Evolutionary conservation across 1,139 yeast genomes (phyloP).

Genomic region (Pichia sp.): DNA sequence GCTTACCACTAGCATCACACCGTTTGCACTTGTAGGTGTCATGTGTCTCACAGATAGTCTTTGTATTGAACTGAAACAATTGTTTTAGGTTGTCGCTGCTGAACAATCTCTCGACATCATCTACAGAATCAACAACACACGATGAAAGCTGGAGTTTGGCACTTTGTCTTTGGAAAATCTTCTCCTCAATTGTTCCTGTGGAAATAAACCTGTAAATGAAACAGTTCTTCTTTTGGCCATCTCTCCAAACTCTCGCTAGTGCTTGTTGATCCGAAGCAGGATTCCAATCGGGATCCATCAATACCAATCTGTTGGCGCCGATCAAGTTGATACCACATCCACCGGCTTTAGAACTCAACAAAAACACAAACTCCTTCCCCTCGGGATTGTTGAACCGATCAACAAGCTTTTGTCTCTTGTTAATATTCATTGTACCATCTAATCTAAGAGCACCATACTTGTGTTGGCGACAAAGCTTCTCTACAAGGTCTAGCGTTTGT

Average conservation of each 20-base stretch:
- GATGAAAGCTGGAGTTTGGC: constrained; percentile 91
- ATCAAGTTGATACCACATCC: constrained; percentile 97
- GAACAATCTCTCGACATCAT: constrained; percentile 88
- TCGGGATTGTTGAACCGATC: constrained; percentile 89
- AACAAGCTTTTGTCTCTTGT: constrained; percentile 88
- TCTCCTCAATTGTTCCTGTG: constrained; percentile 94
- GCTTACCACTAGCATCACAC: constrained; percentile 60
- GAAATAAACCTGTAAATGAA: constrained; percentile 89
- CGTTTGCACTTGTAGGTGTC: constrained; percentile 86
- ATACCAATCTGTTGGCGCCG: constrained; percentile 87
- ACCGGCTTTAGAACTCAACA: constrained; percentile 94
- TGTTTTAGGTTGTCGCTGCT: constrained; percentile 76
- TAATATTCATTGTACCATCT: constrained; percentile 90
- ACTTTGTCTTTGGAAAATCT: constrained; percentile 93
- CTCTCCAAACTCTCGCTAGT: constrained; percentile 97
- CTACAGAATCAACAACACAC: constrained; percentile 95
- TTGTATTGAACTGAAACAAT: constrained; percentile 64
- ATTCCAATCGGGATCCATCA: constrained; percentile 97
- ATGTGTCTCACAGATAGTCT: constrained; percentile 84
- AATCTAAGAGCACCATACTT: constrained; percentile 77
- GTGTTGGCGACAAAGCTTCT: constrained; percentile 70
- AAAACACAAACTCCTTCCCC: constrained; percentile 80
- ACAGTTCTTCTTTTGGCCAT: constrained; percentile 96
- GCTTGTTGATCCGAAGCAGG: constrained; percentile 99
- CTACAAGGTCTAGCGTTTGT: constrained; percentile 87